A percentile compares a stretch with the other conserved stretches of the same genome.
Evolutionary conservation across 1,284 basidiomycete species (phyloP).

Genomic region (Kalmanozyma brasiliensis): DNA sequence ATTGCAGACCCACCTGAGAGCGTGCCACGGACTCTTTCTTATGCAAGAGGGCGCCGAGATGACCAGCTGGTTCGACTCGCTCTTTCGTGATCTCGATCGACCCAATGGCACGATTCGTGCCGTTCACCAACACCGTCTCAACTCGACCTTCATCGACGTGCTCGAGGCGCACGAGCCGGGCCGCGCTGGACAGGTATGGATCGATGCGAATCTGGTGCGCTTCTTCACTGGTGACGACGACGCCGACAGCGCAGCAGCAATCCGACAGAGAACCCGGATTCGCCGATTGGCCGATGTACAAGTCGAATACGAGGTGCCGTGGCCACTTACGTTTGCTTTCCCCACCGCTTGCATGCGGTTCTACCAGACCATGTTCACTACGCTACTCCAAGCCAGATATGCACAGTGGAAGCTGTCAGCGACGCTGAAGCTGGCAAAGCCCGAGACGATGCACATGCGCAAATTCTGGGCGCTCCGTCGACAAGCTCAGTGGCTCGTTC

Average conservation of each 20-base stretch:
- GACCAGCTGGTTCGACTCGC: conserved; percentile 28
- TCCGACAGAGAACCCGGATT: conserved; percentile 18
- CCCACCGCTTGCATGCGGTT: conserved; percentile 21
- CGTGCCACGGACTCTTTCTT: conserved; percentile 42
- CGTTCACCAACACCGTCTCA: conserved; percentile 22
- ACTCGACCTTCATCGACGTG: conserved; percentile 32
- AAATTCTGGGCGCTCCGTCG: conserved; percentile 42
- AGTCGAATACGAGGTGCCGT: conserved; percentile 46
- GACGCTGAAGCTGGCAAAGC: conserved; percentile 32
- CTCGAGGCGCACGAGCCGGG: conserved; percentile 19
- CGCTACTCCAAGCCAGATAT: conserved; percentile 37
- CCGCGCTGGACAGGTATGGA: conserved; percentile 16
- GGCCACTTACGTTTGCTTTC: conserved; percentile 39
- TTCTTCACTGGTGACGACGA: conserved; percentile 18
- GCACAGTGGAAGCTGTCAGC: conserved; percentile 29
- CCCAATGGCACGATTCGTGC: conserved; percentile 22
- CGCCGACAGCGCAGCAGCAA: conserved; percentile 11
- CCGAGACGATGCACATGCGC: conserved; percentile 36
- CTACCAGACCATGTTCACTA: conserved; percentile 39
- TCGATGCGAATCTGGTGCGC: conserved; percentile 38
- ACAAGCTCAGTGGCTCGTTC: conserved; percentile 42
- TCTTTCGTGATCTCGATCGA: conserved; percentile 36
- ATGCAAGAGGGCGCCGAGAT: conserved; percentile 48
- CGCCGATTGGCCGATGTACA: conserved; percentile 30
- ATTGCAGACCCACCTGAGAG: conserved; percentile 28